These are phyloP conservation scores for Posidonia australis DNA, from an alignment of 106 monocot species.

Conservation along the genomic window DNA sequence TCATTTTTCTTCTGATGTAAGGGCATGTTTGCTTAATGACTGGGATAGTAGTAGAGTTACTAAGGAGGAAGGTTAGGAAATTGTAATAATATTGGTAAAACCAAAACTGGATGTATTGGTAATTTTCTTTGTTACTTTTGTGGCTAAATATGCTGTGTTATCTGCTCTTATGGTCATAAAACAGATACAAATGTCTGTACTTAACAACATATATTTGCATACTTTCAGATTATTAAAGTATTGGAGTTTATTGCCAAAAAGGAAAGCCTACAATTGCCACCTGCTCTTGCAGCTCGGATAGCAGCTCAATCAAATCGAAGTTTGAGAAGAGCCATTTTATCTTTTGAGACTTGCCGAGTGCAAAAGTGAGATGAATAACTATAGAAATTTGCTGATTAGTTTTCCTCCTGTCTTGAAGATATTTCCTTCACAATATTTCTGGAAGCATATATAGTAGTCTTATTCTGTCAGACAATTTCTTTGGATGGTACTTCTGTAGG, in stretches of 20 bases:
- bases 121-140: too few species aligned
- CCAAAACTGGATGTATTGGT: too few species aligned
- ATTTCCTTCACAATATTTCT: neutral
- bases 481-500: constrained; percentile 20
- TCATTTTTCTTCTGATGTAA: too few species aligned
- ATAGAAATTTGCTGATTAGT: neutral
- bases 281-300: constrained; percentile 56
- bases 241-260: constrained; percentile 92
- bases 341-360: constrained; percentile 86
- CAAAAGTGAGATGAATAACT: constrained; percentile 60
- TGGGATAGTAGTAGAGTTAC: too few species aligned
- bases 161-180: neutral
- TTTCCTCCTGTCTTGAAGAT: too few species aligned
- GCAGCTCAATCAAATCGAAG: constrained; percentile 75
- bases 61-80: too few species aligned
- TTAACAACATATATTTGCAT: neutral
- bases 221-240: constrained; percentile 63
- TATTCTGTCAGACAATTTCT: neutral
- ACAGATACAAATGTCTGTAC: neutral
- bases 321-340: constrained; percentile 80
- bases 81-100: too few species aligned
- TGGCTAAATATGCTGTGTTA: too few species aligned
- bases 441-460: neutral
- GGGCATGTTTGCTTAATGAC: too few species aligned
- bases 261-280: constrained; percentile 75